These are phyloP conservation scores for Syncephalis plumigaleata DNA, from an alignment of 371 early-diverging fungal species.

Conservation along the genomic window DNA sequence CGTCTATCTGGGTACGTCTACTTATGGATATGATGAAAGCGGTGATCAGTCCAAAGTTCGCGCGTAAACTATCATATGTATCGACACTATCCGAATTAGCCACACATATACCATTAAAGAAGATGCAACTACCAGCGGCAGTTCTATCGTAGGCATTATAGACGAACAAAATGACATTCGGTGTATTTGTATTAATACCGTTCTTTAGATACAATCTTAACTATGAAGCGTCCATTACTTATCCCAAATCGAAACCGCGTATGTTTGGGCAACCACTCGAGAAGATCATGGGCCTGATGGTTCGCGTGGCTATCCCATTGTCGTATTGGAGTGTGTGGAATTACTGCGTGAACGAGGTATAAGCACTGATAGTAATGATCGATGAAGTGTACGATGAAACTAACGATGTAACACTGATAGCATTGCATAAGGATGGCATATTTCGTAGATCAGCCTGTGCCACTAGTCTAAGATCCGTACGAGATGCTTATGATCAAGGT, in stretches of 20 bases:
- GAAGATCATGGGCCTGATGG: constrained; percentile 42
- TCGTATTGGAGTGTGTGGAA: constrained; percentile 34
- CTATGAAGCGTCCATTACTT: constrained; percentile 15
- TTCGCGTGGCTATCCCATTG: constrained; percentile 32
- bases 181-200: not conserved
- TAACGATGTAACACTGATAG: constrained; percentile 14
- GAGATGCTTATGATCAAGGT: constrained; percentile 48
- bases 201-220: constrained; percentile 15
- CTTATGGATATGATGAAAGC: constrained; percentile 47
- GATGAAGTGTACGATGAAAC: not conserved
- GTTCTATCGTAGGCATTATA: constrained; percentile 42
- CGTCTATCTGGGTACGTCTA: constrained; percentile 45
- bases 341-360: constrained; percentile 27
- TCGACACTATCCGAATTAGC: constrained; percentile 50
- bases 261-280: constrained; percentile 44
- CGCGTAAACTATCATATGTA: constrained; percentile 68
- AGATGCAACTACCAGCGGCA: constrained; percentile 58
- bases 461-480: constrained; percentile 32
- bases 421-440: constrained; percentile 68
- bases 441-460: constrained; percentile 74
- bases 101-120: constrained; percentile 38
- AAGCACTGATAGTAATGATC: not conserved
- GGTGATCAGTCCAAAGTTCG: constrained; percentile 80
- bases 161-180: not conserved
- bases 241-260: constrained; percentile 10